Evolutionary conservation across 306 rosid species (phyloP).

Genomic region (Vigna hirtella): DNA sequence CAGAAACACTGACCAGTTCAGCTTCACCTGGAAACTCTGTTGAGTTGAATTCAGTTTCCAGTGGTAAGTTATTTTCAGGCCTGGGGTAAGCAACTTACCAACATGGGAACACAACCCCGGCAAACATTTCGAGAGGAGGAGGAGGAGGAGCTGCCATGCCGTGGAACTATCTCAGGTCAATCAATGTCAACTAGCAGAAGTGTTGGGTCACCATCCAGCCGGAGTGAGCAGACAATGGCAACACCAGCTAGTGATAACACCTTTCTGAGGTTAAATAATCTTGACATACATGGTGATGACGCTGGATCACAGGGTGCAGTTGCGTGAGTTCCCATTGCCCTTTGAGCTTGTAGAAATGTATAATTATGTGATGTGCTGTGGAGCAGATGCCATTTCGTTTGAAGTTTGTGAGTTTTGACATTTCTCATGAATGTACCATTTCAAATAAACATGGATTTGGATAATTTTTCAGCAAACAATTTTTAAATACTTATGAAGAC

Average conservation of each 20-base stretch:
- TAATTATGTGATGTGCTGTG: slow-evolving; percentile 7
- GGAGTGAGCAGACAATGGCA: slow-evolving; percentile 94
- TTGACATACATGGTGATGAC: slow-evolving; percentile 87
- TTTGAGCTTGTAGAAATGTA: slow-evolving; percentile 22
- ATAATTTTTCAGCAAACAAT: background rate
- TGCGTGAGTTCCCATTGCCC: slow-evolving; percentile 62
- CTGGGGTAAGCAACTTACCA: background rate
- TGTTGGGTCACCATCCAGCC: slow-evolving; percentile 89
- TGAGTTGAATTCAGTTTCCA: slow-evolving; percentile 25
- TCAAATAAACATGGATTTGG: slow-evolving; percentile 13
- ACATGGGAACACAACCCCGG: slow-evolving; percentile 81
- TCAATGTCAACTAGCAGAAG: slow-evolving; percentile 96
- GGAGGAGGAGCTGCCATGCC: slow-evolving; percentile 66
- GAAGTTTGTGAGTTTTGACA: slow-evolving; percentile 5
- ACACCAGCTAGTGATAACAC: slow-evolving; percentile 82
- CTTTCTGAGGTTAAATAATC: slow-evolving; percentile 72
- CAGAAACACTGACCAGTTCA: slow-evolving; percentile 15
- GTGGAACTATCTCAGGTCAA: slow-evolving; percentile 71
- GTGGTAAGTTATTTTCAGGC: background rate
- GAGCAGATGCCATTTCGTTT: slow-evolving; percentile 27
- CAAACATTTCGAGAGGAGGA: slow-evolving; percentile 60
- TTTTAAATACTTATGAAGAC: background rate
- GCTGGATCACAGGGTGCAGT: slow-evolving; percentile 87
- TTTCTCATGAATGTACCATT: background rate
- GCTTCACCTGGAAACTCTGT: slow-evolving; percentile 19